Evolutionary conservation across 352 stramenopile species (phyloP), one percentile per base, ranked within the genome.

Genomic region (Phytophthora chlamydospora): DNA sequence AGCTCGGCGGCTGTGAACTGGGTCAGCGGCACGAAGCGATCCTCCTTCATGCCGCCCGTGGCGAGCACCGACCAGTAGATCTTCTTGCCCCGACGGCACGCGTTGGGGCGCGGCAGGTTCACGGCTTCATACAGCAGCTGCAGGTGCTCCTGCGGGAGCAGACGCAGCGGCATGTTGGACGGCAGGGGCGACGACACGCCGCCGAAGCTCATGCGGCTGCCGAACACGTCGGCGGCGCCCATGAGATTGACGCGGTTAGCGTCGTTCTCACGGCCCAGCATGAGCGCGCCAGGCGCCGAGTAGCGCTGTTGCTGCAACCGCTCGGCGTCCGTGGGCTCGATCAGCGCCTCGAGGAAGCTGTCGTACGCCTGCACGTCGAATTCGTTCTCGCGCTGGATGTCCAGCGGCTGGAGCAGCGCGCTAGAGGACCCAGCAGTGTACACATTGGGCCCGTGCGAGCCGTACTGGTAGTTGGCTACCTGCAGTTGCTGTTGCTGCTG

Each of bases 11-110:
- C 78, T 42, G 80, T 88, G 73, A 88, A 91, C 55, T 81, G 69
- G 12, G 71, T 73, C 24, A 91, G 53, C 45, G 72, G 68, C 11
- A 58, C 61, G 41, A 91, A 91, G 10, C 78, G 78, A 16, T 76
- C 67, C 21, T 89, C 78, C 43, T 88, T 88, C 71, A 89, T 88
- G 33, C 78, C 80, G 17, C 80, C 80, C 43, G 80, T 89, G 32
- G 83, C 78, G 7, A 91, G 73, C 52, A 89, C 80, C 13, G 66
- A 78, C 83, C 83, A 91, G 55, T 89, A 85, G 39, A 91, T 83
- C 56, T 91, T 90, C 65, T 88, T 87, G 34, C 80, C 78, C 5
- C 76, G 76, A 51, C 83, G 83, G 46, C 83, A 91, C 41, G 83
- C 70, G 54, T 91, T 91, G n/a, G 78, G 76, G 16, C 82, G 78